Conservation (phyloP, 192 early-diverging fungal species). For the Mortierella hygrophila region DNA sequence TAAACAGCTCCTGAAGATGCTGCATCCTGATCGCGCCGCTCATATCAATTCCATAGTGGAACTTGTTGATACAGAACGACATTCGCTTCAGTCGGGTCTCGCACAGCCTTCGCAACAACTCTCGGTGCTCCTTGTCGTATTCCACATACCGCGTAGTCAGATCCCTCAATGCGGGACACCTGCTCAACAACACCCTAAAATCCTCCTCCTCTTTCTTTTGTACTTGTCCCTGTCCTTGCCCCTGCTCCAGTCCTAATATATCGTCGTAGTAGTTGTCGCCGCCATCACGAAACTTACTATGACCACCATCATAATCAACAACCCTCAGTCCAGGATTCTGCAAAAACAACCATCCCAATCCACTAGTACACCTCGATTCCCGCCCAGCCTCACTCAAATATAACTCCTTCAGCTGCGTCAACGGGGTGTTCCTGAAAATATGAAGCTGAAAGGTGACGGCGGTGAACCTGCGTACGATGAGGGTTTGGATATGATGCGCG, state of each 20-base stretch:
- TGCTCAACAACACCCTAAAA: neutral
- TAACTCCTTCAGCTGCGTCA: neutral
- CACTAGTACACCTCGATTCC: neutral
- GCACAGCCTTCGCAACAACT: neutral
- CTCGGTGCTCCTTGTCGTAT: neutral
- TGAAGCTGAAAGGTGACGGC: neutral
- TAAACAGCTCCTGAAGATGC: neutral
- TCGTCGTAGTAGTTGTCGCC: too few species aligned
- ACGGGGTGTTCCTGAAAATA: neutral
- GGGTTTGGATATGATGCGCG: neutral
- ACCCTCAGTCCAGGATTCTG: neutral
- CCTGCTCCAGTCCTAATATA: too few species aligned
- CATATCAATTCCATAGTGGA: too few species aligned
- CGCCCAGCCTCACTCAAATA: neutral
- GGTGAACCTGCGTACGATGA: neutral
- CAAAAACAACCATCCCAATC: neutral
- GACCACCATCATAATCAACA: neutral
- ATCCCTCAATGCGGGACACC: neutral
- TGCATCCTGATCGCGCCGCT: neutral
- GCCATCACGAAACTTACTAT: neutral
- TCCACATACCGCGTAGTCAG: neutral
- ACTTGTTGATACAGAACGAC: neutral
- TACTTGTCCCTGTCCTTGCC: too few species aligned
- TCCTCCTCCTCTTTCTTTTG: neutral
- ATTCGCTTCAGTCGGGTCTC: neutral